A percentile compares a stretch with the other conserved stretches of the same genome.
Evolutionary conservation across 1,284 basidiomycete genomes (phyloP).

Genomic region (Apiotrichum mycotoxinovorans): DNA sequence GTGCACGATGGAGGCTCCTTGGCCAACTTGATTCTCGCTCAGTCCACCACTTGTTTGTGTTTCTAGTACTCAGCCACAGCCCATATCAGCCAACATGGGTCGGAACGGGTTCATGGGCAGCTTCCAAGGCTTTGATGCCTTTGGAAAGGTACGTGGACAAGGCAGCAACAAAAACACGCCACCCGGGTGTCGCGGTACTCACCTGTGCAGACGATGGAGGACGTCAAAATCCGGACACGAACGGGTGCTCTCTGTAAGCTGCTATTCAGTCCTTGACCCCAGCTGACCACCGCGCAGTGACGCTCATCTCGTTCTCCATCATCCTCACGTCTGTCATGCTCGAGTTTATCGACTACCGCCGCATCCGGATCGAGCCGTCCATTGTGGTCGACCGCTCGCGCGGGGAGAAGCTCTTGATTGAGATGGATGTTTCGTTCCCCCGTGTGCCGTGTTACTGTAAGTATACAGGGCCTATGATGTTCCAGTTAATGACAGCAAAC

Average conservation of each 20-base stretch:
- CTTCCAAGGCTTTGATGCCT: slow-evolving; percentile 73
- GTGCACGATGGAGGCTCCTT: too few species aligned
- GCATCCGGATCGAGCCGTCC: slow-evolving; percentile 78
- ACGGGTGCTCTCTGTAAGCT: slow-evolving; percentile 76
- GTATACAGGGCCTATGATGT: slow-evolving; percentile 42
- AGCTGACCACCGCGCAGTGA: slow-evolving; percentile 59
- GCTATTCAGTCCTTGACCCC: too few species aligned
- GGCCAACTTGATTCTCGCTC: too few species aligned
- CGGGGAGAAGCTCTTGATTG: slow-evolving; percentile 88
- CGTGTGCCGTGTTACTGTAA: slow-evolving; percentile 93
- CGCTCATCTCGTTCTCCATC: slow-evolving; percentile 83
- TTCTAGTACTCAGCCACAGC: too few species aligned
- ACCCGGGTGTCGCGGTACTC: too few species aligned
- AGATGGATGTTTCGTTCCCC: slow-evolving; percentile 92
- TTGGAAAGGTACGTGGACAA: slow-evolving; percentile 75
- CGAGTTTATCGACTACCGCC: slow-evolving; percentile 93
- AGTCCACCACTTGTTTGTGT: too few species aligned
- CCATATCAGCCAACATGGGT: slow-evolving; percentile 35
- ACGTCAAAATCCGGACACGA: slow-evolving; percentile 95
- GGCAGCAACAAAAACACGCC: too few species aligned
- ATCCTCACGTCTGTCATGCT: slow-evolving; percentile 86
- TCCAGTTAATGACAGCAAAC: too few species aligned
- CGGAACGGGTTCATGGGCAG: slow-evolving; percentile 48
- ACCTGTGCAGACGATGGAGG: slow-evolving; percentile 76
- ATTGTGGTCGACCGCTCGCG: slow-evolving; percentile 89